Evolutionary conservation across 2,329 filamentous ascomycete genomes (phyloP).

Genomic region (Alternaria metachromatica): DNA sequence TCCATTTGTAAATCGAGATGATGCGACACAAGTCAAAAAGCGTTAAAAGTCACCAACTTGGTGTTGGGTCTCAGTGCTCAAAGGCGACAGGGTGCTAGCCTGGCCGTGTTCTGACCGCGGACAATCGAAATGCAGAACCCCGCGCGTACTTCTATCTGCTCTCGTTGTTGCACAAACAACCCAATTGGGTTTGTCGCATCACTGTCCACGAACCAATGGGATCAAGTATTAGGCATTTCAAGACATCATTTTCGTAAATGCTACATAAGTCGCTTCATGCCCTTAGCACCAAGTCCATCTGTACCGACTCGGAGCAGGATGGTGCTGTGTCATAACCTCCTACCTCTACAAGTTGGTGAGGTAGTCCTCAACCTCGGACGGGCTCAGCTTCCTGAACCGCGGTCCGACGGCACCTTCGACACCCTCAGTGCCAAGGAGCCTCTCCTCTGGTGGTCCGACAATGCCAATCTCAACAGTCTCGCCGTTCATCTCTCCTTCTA

Average conservation of each 20-base stretch:
- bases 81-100: neutral
- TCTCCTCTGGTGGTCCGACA: slow-evolving; percentile 90
- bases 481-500: slow-evolving; percentile 98
- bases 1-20: neutral
- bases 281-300: slow-evolving; percentile 6
- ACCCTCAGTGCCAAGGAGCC: slow-evolving; percentile 89
- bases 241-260: slow-evolving; percentile 34
- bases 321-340: slow-evolving; percentile 33
- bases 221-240: neutral
- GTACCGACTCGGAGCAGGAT: neutral
- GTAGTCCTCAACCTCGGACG: slow-evolving; percentile 99
- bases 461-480: slow-evolving; percentile 99
- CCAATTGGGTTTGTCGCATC: neutral
- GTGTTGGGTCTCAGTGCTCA: neutral
- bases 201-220: neutral
- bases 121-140: neutral
- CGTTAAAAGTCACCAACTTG: neutral
- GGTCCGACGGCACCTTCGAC: slow-evolving; percentile 85
- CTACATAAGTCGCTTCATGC: slow-evolving; percentile 28
- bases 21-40: neutral
- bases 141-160: neutral
- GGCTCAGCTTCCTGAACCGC: slow-evolving; percentile 90
- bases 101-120: slow-evolving; percentile 1
- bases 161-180: neutral
- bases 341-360: slow-evolving; percentile 93